These are phyloP conservation scores for Penicillium tannophilum DNA, from an alignment of 495 filamentous ascomycete species.

Conservation along the genomic window DNA sequence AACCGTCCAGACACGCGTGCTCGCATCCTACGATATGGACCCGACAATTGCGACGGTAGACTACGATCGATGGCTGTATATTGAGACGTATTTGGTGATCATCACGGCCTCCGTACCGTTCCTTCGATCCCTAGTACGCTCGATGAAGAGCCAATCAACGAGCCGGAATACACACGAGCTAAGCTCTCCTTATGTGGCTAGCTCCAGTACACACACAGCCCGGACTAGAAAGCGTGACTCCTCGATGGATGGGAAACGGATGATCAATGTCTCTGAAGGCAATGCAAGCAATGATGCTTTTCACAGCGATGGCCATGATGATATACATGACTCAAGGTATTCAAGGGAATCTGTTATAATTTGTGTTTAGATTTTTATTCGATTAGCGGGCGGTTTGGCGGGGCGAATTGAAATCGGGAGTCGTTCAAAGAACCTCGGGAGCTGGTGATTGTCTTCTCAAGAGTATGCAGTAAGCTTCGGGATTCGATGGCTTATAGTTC, in stretches of 20 bases:
- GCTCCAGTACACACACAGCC: constrained; percentile 1
- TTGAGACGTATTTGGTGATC: constrained; percentile 36
- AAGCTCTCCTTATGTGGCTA: constrained; percentile 13
- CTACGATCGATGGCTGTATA: constrained; percentile 34
- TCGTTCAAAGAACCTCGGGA: background rate
- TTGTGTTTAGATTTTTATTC: constrained; percentile 12
- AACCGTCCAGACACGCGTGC: constrained; percentile 29
- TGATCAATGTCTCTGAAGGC: constrained; percentile 13
- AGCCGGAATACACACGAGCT: constrained; percentile 23
- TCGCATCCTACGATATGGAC: constrained; percentile 26
- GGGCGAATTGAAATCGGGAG: background rate
- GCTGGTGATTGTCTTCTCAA: background rate
- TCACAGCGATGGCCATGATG: constrained; percentile 5
- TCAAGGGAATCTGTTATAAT: constrained; percentile 13
- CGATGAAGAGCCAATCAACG: constrained; percentile 6
- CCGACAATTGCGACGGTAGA: constrained; percentile 31
- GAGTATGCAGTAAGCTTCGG: background rate
- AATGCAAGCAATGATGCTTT: constrained; percentile 17
- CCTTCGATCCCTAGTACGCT: constrained; percentile 27
- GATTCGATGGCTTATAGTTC: background rate
- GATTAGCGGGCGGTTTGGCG: background rate
- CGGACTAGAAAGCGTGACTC: constrained; percentile 15
- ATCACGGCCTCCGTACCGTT: constrained; percentile 36
- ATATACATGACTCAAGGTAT: constrained; percentile 2
- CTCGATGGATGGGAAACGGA: constrained; percentile 18